A percentile compares a stretch with the other conserved stretches of the same genome.
phyloP scores from a whole-genome alignment of 805 yeast species.

The Kuraishia floccosa region DNA sequence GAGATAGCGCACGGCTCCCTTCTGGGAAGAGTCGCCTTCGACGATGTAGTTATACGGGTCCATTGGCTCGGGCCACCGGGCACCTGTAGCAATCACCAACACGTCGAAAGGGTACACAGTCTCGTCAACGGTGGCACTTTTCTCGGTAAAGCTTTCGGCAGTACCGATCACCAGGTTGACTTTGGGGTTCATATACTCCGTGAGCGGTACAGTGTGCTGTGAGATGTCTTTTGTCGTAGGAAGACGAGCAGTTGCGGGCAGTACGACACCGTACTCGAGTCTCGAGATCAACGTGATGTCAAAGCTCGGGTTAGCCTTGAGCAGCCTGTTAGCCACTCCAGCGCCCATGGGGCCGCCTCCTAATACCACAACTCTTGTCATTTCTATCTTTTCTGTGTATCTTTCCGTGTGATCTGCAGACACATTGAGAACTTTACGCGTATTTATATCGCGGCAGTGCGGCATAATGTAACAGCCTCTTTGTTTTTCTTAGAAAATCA shows the following conservation, averaged over 20 bases:
- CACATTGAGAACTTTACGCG: no score
- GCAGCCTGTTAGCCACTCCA: slow-evolving; percentile 4
- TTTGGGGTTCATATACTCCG: slow-evolving; percentile 7
- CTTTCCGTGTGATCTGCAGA: no score
- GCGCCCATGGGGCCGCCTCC: slow-evolving; percentile 8
- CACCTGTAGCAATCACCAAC: slow-evolving; percentile 19
- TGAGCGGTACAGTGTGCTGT: slow-evolving; percentile 6
- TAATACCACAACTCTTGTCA: slow-evolving; percentile 4
- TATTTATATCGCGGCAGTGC: no score
- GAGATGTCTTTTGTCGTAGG: slow-evolving; percentile 4
- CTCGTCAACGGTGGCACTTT: slow-evolving; percentile 3
- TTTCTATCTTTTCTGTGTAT: no score
- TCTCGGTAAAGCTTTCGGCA: slow-evolving; percentile 8
- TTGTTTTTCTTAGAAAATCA: no score
- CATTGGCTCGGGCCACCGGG: slow-evolving; percentile 16
- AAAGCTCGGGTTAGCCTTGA: not conserved
- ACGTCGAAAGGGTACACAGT: slow-evolving; percentile 10
- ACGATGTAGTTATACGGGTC: not conserved
- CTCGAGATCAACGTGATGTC: slow-evolving; percentile 7
- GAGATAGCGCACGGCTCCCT: slow-evolving; percentile 6
- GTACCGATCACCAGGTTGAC: slow-evolving; percentile 12
- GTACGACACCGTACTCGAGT: slow-evolving; percentile 4
- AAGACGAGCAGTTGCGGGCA: slow-evolving; percentile 9
- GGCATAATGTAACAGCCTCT: no score
- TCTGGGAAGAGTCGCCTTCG: slow-evolving; percentile 3